Evolutionary conservation across 2,329 filamentous ascomycete genomes (phyloP).

Genomic region (Trichoderma sp.): DNA sequence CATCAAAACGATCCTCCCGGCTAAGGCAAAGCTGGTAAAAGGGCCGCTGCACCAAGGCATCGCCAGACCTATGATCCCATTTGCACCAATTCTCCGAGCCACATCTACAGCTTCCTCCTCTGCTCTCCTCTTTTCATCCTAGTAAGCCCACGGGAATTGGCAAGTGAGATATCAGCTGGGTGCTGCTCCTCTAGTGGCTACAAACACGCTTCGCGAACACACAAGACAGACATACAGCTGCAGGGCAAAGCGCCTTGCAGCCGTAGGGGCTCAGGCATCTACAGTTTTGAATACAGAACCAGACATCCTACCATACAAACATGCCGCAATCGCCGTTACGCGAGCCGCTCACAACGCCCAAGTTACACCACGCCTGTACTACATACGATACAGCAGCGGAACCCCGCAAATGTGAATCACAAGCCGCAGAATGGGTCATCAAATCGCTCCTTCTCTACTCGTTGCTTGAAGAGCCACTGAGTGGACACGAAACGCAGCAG

Average conservation of each 20-base stretch:
- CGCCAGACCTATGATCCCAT: conserved; percentile 15
- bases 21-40: conserved; percentile 24
- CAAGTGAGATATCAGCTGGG: conserved; percentile 3
- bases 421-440: conserved; percentile 15
- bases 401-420: conserved; percentile 25
- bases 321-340: conserved; percentile 20
- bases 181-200: conserved; percentile 1
- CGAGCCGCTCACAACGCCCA: conserved; percentile 17
- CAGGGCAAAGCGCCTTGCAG: neutral
- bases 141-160: neutral
- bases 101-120: conserved; percentile 15
- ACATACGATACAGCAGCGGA: conserved; percentile 15
- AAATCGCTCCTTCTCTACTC: neutral
- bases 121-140: neutral
- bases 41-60: conserved; percentile 11
- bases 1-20: conserved; percentile 23
- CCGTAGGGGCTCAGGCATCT: neutral
- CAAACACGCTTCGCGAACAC: neutral
- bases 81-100: conserved; percentile 21
- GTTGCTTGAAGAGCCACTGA: neutral
- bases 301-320: neutral
- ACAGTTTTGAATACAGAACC: neutral
- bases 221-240: neutral
- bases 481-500: conserved; percentile 2
- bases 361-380: conserved; percentile 6